A percentile compares a stretch with the other conserved stretches of the same genome.
Conservation (phyloP, 2,329 filamentous ascomycete genomes). For the Aureobasidium sp. region DNA sequence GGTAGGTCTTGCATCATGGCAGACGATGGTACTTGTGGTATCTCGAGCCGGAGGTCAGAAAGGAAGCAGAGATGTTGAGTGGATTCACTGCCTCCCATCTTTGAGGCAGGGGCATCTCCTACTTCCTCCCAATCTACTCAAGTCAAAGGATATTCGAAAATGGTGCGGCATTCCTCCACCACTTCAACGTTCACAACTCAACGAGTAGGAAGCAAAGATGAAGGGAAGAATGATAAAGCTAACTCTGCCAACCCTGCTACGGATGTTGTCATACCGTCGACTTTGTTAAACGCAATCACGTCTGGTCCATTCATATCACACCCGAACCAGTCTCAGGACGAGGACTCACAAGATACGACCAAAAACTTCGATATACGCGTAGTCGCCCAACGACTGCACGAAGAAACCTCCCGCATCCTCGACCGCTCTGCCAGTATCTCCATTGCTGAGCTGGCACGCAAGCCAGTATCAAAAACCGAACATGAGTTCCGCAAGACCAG, state of each 20-base stretch:
- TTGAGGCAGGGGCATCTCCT: too few relatives aligned
- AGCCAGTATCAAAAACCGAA: background rate
- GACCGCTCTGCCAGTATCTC: constrained; percentile 4
- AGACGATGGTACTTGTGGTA: background rate
- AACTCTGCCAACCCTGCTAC: background rate
- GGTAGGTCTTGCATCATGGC: background rate
- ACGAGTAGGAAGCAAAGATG: background rate
- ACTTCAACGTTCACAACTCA: background rate
- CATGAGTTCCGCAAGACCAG: constrained; percentile 10
- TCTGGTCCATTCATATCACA: background rate
- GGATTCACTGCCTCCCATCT: background rate
- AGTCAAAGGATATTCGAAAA: background rate
- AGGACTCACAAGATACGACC: background rate
- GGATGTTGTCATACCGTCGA: constrained; percentile 1
- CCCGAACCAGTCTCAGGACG: background rate
- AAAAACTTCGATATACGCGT: background rate
- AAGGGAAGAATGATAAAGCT: background rate
- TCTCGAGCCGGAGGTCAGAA: background rate
- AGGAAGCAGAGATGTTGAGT: background rate
- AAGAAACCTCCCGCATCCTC: background rate
- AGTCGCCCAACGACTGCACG: background rate
- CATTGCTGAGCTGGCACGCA: background rate
- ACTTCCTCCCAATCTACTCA: background rate
- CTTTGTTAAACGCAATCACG: background rate
- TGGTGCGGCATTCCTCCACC: background rate